Percentiles rank a stretch among this genome's conserved stretches.
Evolutionary conservation across 768 basidiomycete genomes (phyloP).

Genomic region (Sarcodon sp.): DNA sequence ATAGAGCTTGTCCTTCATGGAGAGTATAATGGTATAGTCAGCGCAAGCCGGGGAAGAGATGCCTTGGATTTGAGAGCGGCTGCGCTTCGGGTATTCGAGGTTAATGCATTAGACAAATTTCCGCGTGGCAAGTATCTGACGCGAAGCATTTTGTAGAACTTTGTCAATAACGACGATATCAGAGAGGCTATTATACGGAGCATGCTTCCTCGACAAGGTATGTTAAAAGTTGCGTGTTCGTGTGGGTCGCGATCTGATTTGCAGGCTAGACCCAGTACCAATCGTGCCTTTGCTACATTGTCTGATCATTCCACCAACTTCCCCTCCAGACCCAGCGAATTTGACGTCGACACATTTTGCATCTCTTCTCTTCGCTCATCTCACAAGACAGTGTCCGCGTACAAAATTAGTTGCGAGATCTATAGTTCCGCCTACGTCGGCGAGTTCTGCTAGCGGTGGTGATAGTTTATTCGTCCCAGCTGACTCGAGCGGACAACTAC

Average conservation of each 20-base stretch:
- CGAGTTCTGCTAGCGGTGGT: constrained; percentile 17
- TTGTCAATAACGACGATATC: constrained; percentile 63
- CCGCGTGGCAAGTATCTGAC: background rate
- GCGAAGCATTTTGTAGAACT: constrained; percentile 35
- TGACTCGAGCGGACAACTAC: constrained; percentile 23
- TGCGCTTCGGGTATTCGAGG: constrained; percentile 78
- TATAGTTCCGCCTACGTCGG: constrained; percentile 36
- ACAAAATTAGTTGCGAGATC: constrained; percentile 52
- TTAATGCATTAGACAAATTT: constrained; percentile 17
- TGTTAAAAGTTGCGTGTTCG: constrained; percentile 14
- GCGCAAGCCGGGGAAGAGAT: constrained; percentile 49
- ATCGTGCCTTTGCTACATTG: constrained; percentile 59
- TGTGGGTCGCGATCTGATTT: constrained; percentile 8
- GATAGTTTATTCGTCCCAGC: constrained; percentile 68
- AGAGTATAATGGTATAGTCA: constrained; percentile 62
- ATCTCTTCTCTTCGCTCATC: constrained; percentile 66
- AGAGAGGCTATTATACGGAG: constrained; percentile 55
- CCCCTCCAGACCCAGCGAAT: constrained; percentile 41
- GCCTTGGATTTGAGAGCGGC: constrained; percentile 65
- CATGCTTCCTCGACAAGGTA: constrained; percentile 54
- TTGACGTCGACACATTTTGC: constrained; percentile 64
- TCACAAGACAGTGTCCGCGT: constrained; percentile 54
- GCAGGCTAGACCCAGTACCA: constrained; percentile 23
- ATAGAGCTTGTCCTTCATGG: constrained; percentile 79
- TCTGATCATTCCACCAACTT: constrained; percentile 48